Conservation (phyloP, 2,329 filamentous ascomycete genomes). For the Penicillium paneum region DNA sequence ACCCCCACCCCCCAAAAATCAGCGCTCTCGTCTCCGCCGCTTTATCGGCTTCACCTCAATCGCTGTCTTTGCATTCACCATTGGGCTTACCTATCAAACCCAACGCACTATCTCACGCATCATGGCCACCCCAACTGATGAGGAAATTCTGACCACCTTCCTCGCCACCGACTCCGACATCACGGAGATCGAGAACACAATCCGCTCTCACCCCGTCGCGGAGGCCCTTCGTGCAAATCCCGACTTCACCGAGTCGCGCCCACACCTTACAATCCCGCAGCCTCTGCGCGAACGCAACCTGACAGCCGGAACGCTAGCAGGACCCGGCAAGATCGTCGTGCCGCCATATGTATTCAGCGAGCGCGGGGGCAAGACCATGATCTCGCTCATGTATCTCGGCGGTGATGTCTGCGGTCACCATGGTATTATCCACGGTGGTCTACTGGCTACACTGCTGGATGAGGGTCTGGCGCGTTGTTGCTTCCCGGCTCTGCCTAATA, state of each 20-base stretch:
- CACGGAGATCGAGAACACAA: conserved; percentile 65
- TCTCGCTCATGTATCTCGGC: conserved; percentile 75
- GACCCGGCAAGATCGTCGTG: conserved; percentile 71
- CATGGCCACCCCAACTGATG: conserved; percentile 55
- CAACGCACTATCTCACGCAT: conserved; percentile 27
- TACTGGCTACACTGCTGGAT: conserved; percentile 88
- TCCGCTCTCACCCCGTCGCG: conserved; percentile 73
- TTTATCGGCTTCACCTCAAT: conserved; percentile 37
- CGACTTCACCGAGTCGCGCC: conserved; percentile 71
- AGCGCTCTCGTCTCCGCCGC: conserved; percentile 33
- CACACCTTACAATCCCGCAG: conserved; percentile 80
- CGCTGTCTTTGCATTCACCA: conserved; percentile 33
- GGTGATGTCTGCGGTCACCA: conserved; percentile 81
- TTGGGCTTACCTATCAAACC: conserved; percentile 31
- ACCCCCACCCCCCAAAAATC: conserved; percentile 14
- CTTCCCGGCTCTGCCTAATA: conserved; percentile 82
- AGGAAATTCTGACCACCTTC: conserved; percentile 69
- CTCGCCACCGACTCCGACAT: conserved; percentile 52
- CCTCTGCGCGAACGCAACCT: conserved; percentile 69
- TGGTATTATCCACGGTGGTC: conserved; percentile 83
- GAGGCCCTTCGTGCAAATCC: conserved; percentile 64
- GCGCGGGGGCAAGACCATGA: conserved; percentile 63
- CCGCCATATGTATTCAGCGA: conserved; percentile 78
- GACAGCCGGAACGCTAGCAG: conserved; percentile 75
- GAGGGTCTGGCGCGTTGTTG: conserved; percentile 85